Percentiles rank a stretch among this genome's conserved stretches.
phyloP scores from a whole-genome alignment of 148 eudicot genomes.

The Camellia japonica region DNA sequence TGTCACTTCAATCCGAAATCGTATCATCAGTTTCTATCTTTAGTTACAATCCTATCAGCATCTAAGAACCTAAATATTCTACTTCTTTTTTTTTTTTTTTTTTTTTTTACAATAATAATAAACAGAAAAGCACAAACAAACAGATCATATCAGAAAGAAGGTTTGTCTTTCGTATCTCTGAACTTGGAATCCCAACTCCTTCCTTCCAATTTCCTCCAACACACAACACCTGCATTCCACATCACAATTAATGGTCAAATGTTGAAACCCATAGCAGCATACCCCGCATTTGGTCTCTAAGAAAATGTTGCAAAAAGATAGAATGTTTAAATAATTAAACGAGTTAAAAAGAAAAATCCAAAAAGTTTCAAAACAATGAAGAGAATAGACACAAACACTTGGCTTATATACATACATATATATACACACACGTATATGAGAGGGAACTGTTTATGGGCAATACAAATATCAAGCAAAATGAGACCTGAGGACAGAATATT shows the following conservation, averaged over 20 bases:
- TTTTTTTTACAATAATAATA: not conserved
- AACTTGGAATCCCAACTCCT: constrained; percentile 23
- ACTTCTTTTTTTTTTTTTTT: not conserved
- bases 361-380: not conserved
- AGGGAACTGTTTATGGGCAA: constrained; percentile 61
- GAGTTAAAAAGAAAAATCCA: not conserved
- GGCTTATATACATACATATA: not conserved
- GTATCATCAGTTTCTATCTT: not conserved
- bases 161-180: constrained; percentile 8
- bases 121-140: not conserved
- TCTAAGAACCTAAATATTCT: not conserved
- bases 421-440: not conserved
- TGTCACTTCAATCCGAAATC: not conserved
- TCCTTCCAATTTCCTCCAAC: constrained; percentile 6
- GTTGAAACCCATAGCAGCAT: not conserved
- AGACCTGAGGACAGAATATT: constrained; percentile 50
- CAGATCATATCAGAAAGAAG: not conserved
- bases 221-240: constrained; percentile 12
- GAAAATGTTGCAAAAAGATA: not conserved
- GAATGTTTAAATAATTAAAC: not conserved
- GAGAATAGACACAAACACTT: not conserved
- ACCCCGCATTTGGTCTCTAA: constrained; percentile 2
- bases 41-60: not conserved
- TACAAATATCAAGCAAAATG: constrained; percentile 59
- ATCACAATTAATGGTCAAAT: not conserved